phyloP scores from a whole-genome alignment of 1,284 basidiomycete genomes.

The Boletus albobrunnescens region DNA sequence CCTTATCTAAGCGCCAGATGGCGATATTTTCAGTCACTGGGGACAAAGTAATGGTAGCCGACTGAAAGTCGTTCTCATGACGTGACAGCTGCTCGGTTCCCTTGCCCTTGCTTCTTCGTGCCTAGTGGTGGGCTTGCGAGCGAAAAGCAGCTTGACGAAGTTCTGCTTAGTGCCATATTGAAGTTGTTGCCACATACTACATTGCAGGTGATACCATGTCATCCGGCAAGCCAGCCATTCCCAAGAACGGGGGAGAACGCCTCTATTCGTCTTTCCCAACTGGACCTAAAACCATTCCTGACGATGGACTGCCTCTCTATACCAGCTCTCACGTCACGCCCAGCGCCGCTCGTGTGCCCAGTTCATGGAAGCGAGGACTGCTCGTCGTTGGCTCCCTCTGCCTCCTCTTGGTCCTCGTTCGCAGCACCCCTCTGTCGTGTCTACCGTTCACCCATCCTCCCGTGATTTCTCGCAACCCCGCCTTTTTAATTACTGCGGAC shows the following conservation, averaged over 20 bases:
- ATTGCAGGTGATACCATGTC: slow-evolving; percentile 3
- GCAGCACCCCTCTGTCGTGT: not conserved
- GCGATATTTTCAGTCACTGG: no score
- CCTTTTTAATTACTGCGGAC: slow-evolving; percentile 67
- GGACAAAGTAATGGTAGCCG: no score
- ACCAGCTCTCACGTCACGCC: not conserved
- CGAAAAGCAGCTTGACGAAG: not conserved
- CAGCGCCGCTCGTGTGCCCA: not conserved
- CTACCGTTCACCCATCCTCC: slow-evolving; percentile 5
- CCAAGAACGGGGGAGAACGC: not conserved
- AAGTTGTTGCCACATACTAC: no score
- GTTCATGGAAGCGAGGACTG: slow-evolving; percentile 13
- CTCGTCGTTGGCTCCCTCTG: slow-evolving; percentile 14
- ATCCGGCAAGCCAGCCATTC: not conserved
- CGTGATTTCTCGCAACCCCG: slow-evolving; percentile 50
- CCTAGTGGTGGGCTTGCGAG: no score
- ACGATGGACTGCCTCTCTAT: slow-evolving; percentile 26
- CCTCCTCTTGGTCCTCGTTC: slow-evolving; percentile 17
- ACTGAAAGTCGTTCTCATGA: not conserved
- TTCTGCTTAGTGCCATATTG: not conserved
- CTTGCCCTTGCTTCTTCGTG: no score
- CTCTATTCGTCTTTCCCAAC: not conserved
- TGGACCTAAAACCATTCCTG: not conserved
- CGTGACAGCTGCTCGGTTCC: no score
- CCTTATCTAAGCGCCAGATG: no score